These are phyloP conservation scores for Calonectria fujianensis DNA, from an alignment of 2,329 filamentous ascomycete genomes.

Conservation along the genomic window DNA sequence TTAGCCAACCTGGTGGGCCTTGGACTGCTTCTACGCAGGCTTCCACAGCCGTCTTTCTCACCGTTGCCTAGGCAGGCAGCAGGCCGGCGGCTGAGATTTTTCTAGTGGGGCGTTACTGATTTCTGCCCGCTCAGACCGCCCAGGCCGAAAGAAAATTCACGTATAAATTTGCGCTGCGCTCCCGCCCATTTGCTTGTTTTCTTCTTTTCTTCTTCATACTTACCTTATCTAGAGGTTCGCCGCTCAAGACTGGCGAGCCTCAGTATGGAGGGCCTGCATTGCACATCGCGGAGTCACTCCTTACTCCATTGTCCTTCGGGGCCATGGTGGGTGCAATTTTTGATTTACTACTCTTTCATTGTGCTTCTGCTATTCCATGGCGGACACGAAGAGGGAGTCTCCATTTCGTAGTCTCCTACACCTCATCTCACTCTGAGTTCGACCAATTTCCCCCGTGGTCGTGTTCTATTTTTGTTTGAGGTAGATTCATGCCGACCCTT, in stretches of 20 bases:
- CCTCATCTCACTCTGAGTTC: conserved; percentile 90
- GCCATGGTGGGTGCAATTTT: conserved; percentile 73
- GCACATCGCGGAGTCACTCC: conserved; percentile 72
- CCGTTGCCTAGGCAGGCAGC: background rate
- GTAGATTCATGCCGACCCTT: conserved; percentile 76
- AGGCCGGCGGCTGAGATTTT: background rate
- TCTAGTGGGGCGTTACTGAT: background rate
- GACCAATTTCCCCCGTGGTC: conserved; percentile 79
- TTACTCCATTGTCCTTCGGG: conserved; percentile 72
- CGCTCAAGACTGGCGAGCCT: conserved; percentile 67
- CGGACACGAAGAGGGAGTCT: conserved; percentile 18
- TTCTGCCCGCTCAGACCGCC: conserved; percentile 7
- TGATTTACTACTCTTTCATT: conserved; percentile 69
- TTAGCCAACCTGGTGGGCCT: background rate
- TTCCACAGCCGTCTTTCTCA: background rate
- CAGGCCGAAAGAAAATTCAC: no score
- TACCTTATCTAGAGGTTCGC: conserved; percentile 69
- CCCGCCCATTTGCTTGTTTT: conserved; percentile 33
- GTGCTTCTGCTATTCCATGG: conserved; percentile 46
- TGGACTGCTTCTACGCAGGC: no score
- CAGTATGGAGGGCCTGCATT: conserved; percentile 72
- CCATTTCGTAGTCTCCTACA: conserved; percentile 8
- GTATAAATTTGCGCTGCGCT: background rate
- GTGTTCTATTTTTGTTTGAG: conserved; percentile 90
- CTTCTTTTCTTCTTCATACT: conserved; percentile 70